These are phyloP conservation scores for Coemansia sp. DNA, from an alignment of 192 early-diverging fungal species.

Conservation along the genomic window DNA sequence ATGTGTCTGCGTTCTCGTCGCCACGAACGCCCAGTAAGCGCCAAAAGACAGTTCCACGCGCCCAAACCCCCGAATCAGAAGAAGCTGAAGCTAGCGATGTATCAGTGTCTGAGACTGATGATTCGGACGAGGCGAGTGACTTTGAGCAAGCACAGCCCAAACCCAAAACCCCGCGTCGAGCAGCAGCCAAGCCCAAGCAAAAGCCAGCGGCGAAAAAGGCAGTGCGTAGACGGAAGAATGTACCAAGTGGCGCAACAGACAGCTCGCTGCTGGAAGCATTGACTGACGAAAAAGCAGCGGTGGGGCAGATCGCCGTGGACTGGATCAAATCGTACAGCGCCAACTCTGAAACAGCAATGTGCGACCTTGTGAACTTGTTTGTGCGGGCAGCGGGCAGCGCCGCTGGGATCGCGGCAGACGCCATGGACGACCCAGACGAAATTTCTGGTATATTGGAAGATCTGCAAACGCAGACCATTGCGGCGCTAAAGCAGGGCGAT, in stretches of 20 bases:
- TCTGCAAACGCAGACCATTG: conserved; percentile 53
- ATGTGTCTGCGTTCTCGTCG: conserved; percentile 22
- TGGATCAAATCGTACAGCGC: conserved; percentile 70
- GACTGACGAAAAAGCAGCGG: conserved; percentile 52
- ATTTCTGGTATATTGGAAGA: conserved; percentile 55
- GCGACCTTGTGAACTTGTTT: conserved; percentile 72
- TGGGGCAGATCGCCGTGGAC: conserved; percentile 65
- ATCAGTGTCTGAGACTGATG: conserved; percentile 13
- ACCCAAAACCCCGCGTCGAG: background rate
- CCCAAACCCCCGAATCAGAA: background rate
- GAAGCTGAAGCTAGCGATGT: conserved; percentile 3
- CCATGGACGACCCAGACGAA: conserved; percentile 61
- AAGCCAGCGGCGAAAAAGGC: background rate
- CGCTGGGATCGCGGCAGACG: conserved; percentile 38
- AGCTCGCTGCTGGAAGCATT: conserved; percentile 48
- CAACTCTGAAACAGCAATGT: conserved; percentile 57
- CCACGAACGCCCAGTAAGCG: conserved; percentile 26
- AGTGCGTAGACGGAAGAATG: background rate
- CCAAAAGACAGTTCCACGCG: conserved; percentile 13
- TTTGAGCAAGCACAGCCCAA: background rate
- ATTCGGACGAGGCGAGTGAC: conserved; percentile 18
- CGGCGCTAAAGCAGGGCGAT: conserved; percentile 31
- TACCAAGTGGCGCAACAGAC: background rate
- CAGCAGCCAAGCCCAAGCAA: background rate
- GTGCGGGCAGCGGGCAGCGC: conserved; percentile 62